Base-by-base conservation (phyloP, 352 stramenopile genomes). In the Globisporangium perplexum region DNA sequence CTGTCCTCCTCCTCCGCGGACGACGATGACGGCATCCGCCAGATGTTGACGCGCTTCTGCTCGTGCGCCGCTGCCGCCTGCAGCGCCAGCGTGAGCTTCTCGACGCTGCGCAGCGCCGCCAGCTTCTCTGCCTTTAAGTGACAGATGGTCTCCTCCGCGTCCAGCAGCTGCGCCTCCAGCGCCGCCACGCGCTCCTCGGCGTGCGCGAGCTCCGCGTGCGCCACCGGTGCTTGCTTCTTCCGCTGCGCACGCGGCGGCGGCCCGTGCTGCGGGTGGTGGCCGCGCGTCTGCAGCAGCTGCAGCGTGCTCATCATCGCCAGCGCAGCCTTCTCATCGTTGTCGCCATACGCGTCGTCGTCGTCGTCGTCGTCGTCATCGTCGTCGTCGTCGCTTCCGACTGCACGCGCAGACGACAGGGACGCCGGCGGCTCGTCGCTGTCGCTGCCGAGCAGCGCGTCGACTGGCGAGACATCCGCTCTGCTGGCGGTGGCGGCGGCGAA, bases 81-180 rank as follows among this genome's bases (percentile, higher is more conserved):
- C 0, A 53, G 49, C 18, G 51, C 47, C 22, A 50, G 23, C 23
- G 64, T 69, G 20, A 90, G 64, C n/a, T 63, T 69, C 65, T 92
- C 78, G 15, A 84, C 67, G 22, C 80, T 57, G 18, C 78, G 65
- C 56, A 74, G 57, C 7, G 80, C 71, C 14, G 74, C 69, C 11
- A 79, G 57, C 30, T 87, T 88, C 71, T 92, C 81, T 1, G 78
- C 77, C 50, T 82, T 75, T 11, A 92, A 64, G 63, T 92, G 81
- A 58, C 74, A 83, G 41, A 90, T 88, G 4, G 72, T 74, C 56
- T 92, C 78, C 46, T 92, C 81, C 7, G 75, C 72, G 48, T 84
- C 68, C 50, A 92, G 60, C 22, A 89, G 64, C 55, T 80, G 71
- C 23, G 57, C 47, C 50, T 87, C 72, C 17, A 92, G 65, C 49